These are phyloP conservation scores for Echites panduratus DNA, from an alignment of 257 asterid genomes.

Conservation along the genomic window DNA sequence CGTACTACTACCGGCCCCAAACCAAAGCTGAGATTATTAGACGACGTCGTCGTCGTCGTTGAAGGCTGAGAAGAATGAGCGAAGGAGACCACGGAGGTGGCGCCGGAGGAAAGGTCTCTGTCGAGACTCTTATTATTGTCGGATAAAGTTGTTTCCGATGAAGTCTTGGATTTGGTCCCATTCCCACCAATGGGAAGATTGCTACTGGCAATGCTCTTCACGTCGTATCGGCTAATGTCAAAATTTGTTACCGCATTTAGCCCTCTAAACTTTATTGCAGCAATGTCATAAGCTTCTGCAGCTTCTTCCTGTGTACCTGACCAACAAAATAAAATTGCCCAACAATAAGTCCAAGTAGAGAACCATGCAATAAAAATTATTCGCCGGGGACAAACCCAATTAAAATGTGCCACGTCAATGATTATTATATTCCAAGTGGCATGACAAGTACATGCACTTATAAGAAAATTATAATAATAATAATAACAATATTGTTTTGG, in stretches of 20 bases:
- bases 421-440: no score
- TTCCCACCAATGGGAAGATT: constrained; percentile 56
- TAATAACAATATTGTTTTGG: background rate
- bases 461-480: no score
- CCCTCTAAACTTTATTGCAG: constrained; percentile 80
- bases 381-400: background rate
- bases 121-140: constrained; percentile 21
- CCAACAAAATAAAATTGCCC: background rate
- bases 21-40: constrained; percentile 20
- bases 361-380: background rate
- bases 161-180: constrained; percentile 39
- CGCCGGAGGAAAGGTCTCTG: constrained; percentile 17
- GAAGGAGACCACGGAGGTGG: constrained; percentile 21
- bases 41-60: constrained; percentile 7
- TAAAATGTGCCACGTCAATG: background rate
- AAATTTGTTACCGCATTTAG: constrained; percentile 74
- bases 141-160: constrained; percentile 32
- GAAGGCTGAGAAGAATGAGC: constrained; percentile 14
- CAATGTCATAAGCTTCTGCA: constrained; percentile 83
- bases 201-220: constrained; percentile 57
- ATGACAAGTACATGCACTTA: no score
- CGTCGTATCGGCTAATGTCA: constrained; percentile 74
- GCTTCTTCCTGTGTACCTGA: constrained; percentile 87
- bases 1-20: constrained; percentile 28
- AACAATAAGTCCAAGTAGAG: background rate